Base-by-base conservation (phyloP, 176 grass and related monocot species). In the Triticum turgidum region DNA sequence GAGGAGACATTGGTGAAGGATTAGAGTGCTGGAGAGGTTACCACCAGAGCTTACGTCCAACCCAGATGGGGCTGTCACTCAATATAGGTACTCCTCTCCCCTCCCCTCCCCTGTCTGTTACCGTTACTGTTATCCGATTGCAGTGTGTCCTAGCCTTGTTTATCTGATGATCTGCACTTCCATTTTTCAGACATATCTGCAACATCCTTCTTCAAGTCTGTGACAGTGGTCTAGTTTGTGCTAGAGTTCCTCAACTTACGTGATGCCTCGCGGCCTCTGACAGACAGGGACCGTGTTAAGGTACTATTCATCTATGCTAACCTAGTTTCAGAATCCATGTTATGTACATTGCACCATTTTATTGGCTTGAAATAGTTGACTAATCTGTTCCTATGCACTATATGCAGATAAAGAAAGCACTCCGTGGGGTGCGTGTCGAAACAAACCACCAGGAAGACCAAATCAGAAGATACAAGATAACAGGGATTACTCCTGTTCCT, bases 21-120 rank as follows among this genome's bases (percentile, higher is more conserved):
- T 73, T 98, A 58, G 96, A 98, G 85, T 95, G 88, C 70, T 95
- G 96, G 96, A 93, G 92, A 61, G 96, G 93, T 11, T 98, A 92
- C 74, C 95, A 95, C 68, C 96, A 98, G 90, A 98, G 95, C 84
- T 59, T 98, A 66, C 83, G 95, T 17, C 95, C 91, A 61, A 92
- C 91, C 41, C 93, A 98, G 80, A 98, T 98, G 93, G 93, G 93
- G 12, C 87, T 93, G 27, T 95, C 95, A 2, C 72, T 98, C 49
- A 98, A 98, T 38, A 87, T 87, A 35, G 95, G 95, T 98, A 79
- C 52, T 83, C 18, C 42, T 11, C 42, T 44, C 18, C 44, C 11
- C 44, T 44, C 18, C 44, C 11, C 44, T 47, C 11, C 58, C 65
- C 75, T 20, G 49, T 52, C 49, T 52, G 4, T 24, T 82, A 11